phyloP scores from a whole-genome alignment of 805 yeast species.

The Candida broadrunensis region DNA sequence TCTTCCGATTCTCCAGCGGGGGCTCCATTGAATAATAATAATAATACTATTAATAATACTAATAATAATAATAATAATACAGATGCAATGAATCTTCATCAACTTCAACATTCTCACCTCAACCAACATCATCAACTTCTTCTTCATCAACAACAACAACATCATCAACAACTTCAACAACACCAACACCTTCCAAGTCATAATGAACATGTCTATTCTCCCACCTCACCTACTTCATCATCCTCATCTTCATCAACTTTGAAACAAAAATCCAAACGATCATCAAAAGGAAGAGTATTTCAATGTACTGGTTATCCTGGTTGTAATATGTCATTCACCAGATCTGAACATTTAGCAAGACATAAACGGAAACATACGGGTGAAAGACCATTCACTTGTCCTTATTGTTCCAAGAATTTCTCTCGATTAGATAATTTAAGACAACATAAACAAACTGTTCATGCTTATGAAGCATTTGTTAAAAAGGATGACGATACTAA shows the following conservation, averaged over 20 bases:
- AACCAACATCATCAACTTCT: neutral
- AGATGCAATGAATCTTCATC: neutral
- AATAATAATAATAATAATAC: neutral
- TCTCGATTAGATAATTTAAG: constrained; percentile 83
- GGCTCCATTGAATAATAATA: neutral
- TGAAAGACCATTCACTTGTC: constrained; percentile 88
- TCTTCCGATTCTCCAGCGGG: neutral
- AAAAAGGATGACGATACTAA: constrained; percentile 10
- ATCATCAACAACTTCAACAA: neutral
- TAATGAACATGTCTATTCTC: no score
- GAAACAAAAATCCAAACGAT: constrained; percentile 24
- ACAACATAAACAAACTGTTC: constrained; percentile 82
- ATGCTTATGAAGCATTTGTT: constrained; percentile 36
- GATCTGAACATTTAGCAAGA: constrained; percentile 89
- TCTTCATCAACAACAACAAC: neutral
- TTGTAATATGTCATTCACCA: constrained; percentile 83
- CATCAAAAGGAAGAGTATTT: constrained; percentile 62
- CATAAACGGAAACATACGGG: constrained; percentile 94
- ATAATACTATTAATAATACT: neutral
- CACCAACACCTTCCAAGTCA: neutral
- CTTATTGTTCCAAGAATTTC: constrained; percentile 74
- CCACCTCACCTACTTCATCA: no score
- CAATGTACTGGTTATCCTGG: constrained; percentile 85
- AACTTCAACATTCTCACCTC: neutral
- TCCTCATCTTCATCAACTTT: neutral